Evolutionary conservation across 257 asterid species (phyloP).

Genomic region (Buddleja alternifolia): DNA sequence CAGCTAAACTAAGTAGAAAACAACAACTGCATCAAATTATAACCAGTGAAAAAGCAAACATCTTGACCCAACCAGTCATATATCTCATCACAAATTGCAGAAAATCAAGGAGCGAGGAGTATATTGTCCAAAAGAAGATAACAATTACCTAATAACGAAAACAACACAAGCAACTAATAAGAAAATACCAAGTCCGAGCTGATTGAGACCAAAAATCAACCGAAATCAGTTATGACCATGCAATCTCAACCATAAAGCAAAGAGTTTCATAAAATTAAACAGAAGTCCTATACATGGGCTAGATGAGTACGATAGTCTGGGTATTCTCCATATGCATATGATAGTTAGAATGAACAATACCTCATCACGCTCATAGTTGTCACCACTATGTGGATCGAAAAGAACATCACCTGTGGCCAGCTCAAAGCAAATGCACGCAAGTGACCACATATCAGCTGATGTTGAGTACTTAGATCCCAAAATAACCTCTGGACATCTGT

Average conservation of each 20-base stretch:
- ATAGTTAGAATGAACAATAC: constrained; percentile 38
- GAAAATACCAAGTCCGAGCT: neutral
- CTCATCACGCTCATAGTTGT: constrained; percentile 92
- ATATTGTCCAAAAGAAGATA: neutral
- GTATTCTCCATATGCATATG: neutral
- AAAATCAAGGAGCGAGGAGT: neutral
- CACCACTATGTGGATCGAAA: constrained; percentile 94
- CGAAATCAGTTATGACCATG: neutral
- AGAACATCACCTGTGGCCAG: constrained; percentile 96
- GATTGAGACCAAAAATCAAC: too few species aligned
- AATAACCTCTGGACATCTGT: constrained; percentile 95
- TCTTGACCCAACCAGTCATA: neutral
- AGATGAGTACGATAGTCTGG: neutral
- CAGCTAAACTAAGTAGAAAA: too few species aligned
- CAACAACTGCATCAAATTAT: too few species aligned
- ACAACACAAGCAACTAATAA: neutral
- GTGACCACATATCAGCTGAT: constrained; percentile 96
- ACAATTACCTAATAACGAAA: neutral
- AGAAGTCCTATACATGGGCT: neutral
- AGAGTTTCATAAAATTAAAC: neutral
- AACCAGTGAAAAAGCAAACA: too few species aligned
- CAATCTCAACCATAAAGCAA: neutral
- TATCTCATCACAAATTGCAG: neutral
- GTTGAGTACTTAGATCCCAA: constrained; percentile 92
- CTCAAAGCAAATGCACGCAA: constrained; percentile 98